A percentile compares a stretch with the other conserved stretches of the same genome.
Conservation (phyloP, 805 yeast species). For the Lipomyces starkeyi region DNA sequence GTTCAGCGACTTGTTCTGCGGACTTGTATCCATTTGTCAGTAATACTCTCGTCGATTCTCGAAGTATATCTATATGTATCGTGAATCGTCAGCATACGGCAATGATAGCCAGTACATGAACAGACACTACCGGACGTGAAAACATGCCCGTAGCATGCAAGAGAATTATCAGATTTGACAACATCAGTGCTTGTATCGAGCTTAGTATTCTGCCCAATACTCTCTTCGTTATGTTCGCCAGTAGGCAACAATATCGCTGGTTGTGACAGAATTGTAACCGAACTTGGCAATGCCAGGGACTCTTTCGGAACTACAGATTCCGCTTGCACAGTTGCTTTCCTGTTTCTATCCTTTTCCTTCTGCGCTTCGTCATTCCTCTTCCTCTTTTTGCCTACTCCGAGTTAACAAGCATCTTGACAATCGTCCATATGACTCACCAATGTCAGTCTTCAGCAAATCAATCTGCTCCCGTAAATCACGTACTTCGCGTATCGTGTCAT, state of each 20-base stretch:
- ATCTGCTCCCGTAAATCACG: neutral
- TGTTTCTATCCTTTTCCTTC: neutral
- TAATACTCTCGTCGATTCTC: neutral
- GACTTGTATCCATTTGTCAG: neutral
- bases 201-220: neutral
- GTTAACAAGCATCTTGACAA: neutral
- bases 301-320: neutral
- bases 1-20: neutral
- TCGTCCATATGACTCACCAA: neutral
- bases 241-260: neutral
- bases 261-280: neutral
- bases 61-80: neutral
- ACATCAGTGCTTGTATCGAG: neutral
- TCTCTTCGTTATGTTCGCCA: neutral
- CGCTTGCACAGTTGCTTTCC: neutral
- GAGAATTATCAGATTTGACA: neutral
- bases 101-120: neutral
- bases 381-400: neutral
- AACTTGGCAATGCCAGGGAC: neutral
- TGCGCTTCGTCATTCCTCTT: neutral
- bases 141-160: neutral
- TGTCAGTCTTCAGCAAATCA: neutral
- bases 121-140: neutral
- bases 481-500: conserved; percentile 17
- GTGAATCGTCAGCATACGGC: neutral